phyloP scores from a whole-genome alignment of 1,139 yeast genomes.

The Komagataea norvegica region DNA sequence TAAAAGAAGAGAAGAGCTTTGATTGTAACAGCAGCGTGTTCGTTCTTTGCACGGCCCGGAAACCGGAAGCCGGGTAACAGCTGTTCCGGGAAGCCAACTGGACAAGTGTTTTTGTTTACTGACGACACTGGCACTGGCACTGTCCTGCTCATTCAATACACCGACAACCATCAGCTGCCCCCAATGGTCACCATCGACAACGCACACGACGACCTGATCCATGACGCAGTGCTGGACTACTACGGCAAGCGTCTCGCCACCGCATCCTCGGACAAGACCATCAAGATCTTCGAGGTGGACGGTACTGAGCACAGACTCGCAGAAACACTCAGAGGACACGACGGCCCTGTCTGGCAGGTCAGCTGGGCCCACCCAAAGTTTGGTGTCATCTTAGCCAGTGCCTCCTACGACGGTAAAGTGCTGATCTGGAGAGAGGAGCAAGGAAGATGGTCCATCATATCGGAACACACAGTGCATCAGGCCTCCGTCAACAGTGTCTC shows the following conservation, averaged over 20 bases:
- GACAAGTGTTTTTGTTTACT: too few species aligned
- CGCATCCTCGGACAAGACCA: conserved; percentile 90
- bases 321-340: conserved; percentile 84
- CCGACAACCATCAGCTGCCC: too few species aligned
- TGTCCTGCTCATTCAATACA: too few species aligned
- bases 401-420: conserved; percentile 93
- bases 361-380: conserved; percentile 99
- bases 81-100: too few species aligned
- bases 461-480: conserved; percentile 83
- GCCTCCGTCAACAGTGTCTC: conserved; percentile 92
- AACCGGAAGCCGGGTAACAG: too few species aligned
- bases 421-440: conserved; percentile 93
- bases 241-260: conserved; percentile 95
- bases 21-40: too few species aligned
- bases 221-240: conserved; percentile 95
- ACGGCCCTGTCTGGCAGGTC: conserved; percentile 99
- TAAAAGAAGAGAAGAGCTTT: too few species aligned
- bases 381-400: conserved; percentile 90
- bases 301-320: conserved; percentile 74
- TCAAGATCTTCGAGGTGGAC: conserved; percentile 87
- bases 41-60: too few species aligned
- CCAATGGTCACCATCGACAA: conserved; percentile 65
- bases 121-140: too few species aligned
- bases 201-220: conserved; percentile 86
- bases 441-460: conserved; percentile 83